A percentile compares a stretch with the other conserved stretches of the same genome.
Evolutionary conservation across 257 asterid genomes (phyloP).

Genomic region (Jaltomata sinuosa): DNA sequence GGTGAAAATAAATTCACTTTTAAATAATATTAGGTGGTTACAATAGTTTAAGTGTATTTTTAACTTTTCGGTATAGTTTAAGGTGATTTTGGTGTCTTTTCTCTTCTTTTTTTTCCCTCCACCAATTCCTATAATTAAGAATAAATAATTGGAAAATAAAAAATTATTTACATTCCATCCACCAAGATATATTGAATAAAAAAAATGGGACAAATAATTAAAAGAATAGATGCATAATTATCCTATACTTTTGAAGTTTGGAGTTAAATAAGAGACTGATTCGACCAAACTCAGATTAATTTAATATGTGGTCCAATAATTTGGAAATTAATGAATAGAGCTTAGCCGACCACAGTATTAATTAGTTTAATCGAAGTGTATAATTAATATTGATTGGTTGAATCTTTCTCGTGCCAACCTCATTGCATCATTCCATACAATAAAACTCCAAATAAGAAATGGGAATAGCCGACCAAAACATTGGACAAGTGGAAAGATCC

Average conservation of each 20-base stretch:
- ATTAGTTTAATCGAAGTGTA: not conserved
- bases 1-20: no score
- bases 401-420: not conserved
- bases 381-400: conserved; percentile 1
- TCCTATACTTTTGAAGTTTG: not conserved
- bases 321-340: not conserved
- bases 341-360: conserved; percentile 5
- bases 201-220: not conserved
- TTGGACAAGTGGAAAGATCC: conserved; percentile 1
- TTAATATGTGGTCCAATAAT: not conserved
- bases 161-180: not conserved
- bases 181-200: not conserved
- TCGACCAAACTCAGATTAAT: not conserved
- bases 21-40: no score
- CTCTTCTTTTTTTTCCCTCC: not conserved
- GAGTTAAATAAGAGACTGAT: not conserved
- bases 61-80: no score
- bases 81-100: no score
- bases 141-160: not conserved
- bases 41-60: no score
- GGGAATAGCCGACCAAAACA: not conserved
- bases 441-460: not conserved
- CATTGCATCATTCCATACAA: not conserved
- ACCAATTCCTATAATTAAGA: not conserved
- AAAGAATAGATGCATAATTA: not conserved